Evolutionary conservation across 2,329 filamentous ascomycete species (phyloP), one percentile per base, ranked within the genome.

Genomic region (Xylariaceae sp.): DNA sequence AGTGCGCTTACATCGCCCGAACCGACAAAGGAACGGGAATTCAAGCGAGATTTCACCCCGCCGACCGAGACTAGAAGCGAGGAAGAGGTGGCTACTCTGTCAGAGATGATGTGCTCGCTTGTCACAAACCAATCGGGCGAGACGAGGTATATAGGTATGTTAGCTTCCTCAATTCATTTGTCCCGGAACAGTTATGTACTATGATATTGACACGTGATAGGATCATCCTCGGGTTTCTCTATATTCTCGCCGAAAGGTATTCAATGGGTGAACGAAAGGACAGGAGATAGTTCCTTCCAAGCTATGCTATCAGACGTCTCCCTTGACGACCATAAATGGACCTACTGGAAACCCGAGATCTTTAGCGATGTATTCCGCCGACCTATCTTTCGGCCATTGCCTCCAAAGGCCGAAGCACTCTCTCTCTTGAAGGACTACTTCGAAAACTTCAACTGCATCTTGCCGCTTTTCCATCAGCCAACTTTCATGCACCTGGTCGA

Each of bases 161-260:
- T 22, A 16, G n/a, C n/a, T n/a, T n/a, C n/a, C n/a, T n/a, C n/a
- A n/a, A n/a, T n/a, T n/a, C n/a, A n/a, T n/a, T n/a, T 5, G 8
- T 11, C 12, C 16, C 3, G 17, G 10, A 10, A 19, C 32, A 8
- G n/a, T 14, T 5, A 40, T 11, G 12, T 11, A 25, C 20, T 16
- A 19, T 33, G 32, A 19, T 37, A 34, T 36, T 44, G 35, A 40
- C 45, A 25, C 25, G 12, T 17, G 5, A 6, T 22, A 93, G 88
- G 92, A 21, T 96, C 91, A 0, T 97, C 92, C 0, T 98, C 93
- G 2, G 93, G 93, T 3, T 97, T 97, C 67, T 97, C 92, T 44
- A 98, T 98, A 58, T 97, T 98, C 71, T 97, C 92, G 0, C 93
- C 92, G 12, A 95, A 95, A 65, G 93, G 93, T 36, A 95, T 98